Percentiles rank a stretch among this genome's conserved stretches.
These are phyloP conservation scores for Colletotrichum gigasporum DNA, from an alignment of 2,329 filamentous ascomycete genomes.

Conservation along the genomic window DNA sequence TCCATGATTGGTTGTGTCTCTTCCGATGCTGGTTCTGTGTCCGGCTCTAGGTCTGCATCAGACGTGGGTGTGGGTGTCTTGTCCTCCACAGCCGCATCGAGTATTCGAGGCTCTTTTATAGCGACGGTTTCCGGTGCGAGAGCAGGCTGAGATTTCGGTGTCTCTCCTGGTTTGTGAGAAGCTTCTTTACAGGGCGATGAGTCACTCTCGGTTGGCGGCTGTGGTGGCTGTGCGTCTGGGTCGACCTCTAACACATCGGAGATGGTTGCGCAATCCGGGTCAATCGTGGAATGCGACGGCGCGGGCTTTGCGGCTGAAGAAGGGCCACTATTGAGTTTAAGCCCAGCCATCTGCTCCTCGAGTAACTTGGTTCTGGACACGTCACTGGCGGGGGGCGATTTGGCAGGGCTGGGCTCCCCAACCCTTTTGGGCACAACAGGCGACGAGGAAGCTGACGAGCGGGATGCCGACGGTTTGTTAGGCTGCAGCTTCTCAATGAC, in stretches of 20 bases:
- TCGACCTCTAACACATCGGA: conserved; percentile 25
- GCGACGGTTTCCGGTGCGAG: not conserved
- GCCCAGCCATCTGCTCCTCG: conserved; percentile 19
- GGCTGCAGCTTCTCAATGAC: conserved; percentile 32
- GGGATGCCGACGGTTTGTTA: not conserved
- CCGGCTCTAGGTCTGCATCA: conserved; percentile 4
- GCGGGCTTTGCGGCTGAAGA: conserved; percentile 14
- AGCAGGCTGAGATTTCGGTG: not conserved
- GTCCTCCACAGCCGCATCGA: not conserved
- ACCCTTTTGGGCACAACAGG: conserved; percentile 22
- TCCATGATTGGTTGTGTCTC: not conserved
- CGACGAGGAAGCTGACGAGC: not conserved
- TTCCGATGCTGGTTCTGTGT: not conserved
- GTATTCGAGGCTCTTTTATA: not conserved
- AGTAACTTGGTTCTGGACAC: conserved; percentile 20
- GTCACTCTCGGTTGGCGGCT: not conserved
- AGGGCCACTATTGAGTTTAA: conserved; percentile 1
- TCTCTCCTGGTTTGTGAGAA: not conserved
- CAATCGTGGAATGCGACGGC: conserved; percentile 32
- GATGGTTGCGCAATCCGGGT: not conserved
- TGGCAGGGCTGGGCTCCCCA: not conserved
- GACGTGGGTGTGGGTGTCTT: not conserved
- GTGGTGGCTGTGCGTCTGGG: conserved; percentile 14
- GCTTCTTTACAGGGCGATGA: conserved; percentile 9
- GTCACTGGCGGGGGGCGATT: conserved; percentile 33